Percentiles rank a stretch among this genome's conserved stretches.
phyloP scores from a whole-genome alignment of 306 rosid species.

The Lathyrus tuberosus region DNA sequence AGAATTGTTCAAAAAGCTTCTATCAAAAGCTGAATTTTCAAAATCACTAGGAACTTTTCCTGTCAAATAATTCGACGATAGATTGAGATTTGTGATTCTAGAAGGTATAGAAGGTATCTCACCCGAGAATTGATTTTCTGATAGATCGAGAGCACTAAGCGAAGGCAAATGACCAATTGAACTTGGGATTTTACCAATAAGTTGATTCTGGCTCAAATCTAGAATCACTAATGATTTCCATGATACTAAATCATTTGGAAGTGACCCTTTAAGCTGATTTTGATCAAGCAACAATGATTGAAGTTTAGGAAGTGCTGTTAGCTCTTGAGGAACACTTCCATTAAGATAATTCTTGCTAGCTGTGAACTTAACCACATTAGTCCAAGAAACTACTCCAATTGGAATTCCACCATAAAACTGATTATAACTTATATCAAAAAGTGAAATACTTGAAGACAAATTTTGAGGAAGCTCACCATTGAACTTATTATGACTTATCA shows the following conservation, averaged over 20 bases:
- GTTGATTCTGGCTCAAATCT: slow-evolving; percentile 51
- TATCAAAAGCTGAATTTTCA: slow-evolving; percentile 40
- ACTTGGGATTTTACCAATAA: slow-evolving; percentile 56
- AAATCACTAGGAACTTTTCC: slow-evolving; percentile 60
- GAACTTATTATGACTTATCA: slow-evolving; percentile 50
- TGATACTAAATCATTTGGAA: slow-evolving; percentile 53
- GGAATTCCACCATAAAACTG: slow-evolving; percentile 61
- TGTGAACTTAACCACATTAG: slow-evolving; percentile 42
- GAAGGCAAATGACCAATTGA: slow-evolving; percentile 45
- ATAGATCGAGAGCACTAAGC: slow-evolving; percentile 61
- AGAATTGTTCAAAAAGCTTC: slow-evolving; percentile 68
- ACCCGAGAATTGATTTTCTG: slow-evolving; percentile 67
- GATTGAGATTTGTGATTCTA: slow-evolving; percentile 37
- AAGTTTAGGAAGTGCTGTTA: slow-evolving; percentile 52
- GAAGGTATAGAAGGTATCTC: slow-evolving; percentile 48
- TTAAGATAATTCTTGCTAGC: slow-evolving; percentile 59
- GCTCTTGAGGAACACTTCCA: slow-evolving; percentile 61
- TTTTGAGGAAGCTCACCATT: slow-evolving; percentile 60
- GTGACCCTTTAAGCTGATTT: slow-evolving; percentile 52
- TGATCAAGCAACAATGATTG: slow-evolving; percentile 49
- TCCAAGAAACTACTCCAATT: slow-evolving; percentile 51
- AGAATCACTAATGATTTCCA: slow-evolving; percentile 49
- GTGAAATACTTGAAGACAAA: slow-evolving; percentile 40
- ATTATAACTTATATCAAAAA: slow-evolving; percentile 58
- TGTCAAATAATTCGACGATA: slow-evolving; percentile 50